Base-by-base conservation (phyloP, 768 basidiomycete species). In the Termitomyces sp. region DNA sequence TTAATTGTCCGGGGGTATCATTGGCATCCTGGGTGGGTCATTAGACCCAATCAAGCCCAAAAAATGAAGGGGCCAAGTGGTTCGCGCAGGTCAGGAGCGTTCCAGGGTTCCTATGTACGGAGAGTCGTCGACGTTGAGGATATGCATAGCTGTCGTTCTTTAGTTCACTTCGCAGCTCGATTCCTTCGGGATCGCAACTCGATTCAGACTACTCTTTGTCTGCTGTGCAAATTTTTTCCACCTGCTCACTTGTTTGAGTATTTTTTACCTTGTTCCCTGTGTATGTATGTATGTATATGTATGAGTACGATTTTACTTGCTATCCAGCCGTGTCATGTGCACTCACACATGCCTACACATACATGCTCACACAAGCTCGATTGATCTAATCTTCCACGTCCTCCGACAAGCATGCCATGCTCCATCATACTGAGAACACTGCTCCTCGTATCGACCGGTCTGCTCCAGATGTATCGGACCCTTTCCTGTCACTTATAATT, bases 141-240 rank as follows among this genome's bases (percentile, higher is more conserved):
- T 47, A 26, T 51, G 60, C 34, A 54, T 58, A 47, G 36, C 55
- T 56, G 62, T 64, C 66, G 75, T 76, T 76, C 80, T 86, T 85
- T 59, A 85, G 84, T 81, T 75, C 80, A 83, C 81, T 85, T 85
- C 79, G 84, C 79, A 77, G 83, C 80, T 74, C 80, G 70, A 68
- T 65, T 60, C 60, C 44, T 56, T 45, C 33, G 26, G 48, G 51
- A 34, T 37, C 44, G 66, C 59, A 76, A 74, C 73, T 74, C 74
- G 71, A 75, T 76, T 77, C 75, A 77, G 76, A 77, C 73, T 77
- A 75, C 67, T 75, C 74, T 73, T 66, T 60, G 71, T 67, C 74
- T 74, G 72, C 70, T 68, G 69, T 49, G 48, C 5, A 20, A 44
- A 44, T 44, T 44, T 44, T 44, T 44, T 44, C 12, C 42, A 0